These are phyloP conservation scores for Hymenotorrendiella dingleyae DNA, from an alignment of 2,329 filamentous ascomycete species.

Conservation along the genomic window DNA sequence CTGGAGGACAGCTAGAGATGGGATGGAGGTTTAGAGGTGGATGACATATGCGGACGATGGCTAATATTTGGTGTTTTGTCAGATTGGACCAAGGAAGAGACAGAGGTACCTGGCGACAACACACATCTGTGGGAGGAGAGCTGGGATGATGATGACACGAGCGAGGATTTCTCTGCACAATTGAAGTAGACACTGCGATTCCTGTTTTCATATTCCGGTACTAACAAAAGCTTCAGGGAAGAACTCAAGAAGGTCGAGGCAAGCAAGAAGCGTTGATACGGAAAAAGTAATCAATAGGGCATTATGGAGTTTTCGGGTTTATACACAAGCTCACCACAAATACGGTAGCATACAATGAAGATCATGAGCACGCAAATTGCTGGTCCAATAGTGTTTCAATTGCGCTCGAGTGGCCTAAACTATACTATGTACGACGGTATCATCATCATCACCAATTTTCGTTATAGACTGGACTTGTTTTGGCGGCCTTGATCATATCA, in stretches of 20 bases:
- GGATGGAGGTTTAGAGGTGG: too few relatives aligned
- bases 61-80: constrained; percentile 14
- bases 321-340: constrained; percentile 19
- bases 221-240: constrained; percentile 49
- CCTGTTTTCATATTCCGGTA: not conserved
- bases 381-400: constrained; percentile 7
- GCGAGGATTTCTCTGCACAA: constrained; percentile 92
- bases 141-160: constrained; percentile 98
- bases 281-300: constrained; percentile 23
- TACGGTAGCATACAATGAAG: constrained; percentile 26
- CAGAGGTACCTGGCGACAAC: constrained; percentile 70
- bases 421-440: constrained; percentile 17
- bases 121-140: constrained; percentile 97
- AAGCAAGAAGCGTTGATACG: constrained; percentile 54
- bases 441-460: constrained; percentile 16
- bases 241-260: constrained; percentile 92
- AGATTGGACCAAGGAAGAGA: constrained; percentile 94
- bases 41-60: constrained; percentile 1
- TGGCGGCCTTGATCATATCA: constrained; percentile 27
- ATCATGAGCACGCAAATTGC: constrained; percentile 13
- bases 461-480: constrained; percentile 26
- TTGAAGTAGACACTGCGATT: constrained; percentile 63
- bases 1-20: too few relatives aligned
- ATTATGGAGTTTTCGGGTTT: constrained; percentile 24
- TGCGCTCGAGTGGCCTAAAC: constrained; percentile 9